Evolutionary conservation across 2,329 filamentous ascomycete genomes (phyloP).

Genomic region (Sporothrix pallida): DNA sequence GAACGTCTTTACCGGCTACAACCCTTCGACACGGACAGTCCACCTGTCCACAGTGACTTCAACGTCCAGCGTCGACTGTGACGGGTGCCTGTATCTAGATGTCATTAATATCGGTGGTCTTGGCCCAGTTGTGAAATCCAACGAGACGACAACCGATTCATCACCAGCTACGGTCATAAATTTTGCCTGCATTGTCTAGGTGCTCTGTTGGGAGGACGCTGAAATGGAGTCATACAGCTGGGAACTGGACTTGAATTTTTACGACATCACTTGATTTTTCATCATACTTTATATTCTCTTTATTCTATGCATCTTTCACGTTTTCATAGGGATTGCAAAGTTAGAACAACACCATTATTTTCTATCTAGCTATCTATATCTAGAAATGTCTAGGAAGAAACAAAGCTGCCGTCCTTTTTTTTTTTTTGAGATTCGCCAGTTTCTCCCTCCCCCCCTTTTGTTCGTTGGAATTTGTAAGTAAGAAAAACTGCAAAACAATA

Average conservation of each 20-base stretch:
- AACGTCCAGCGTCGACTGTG: not conserved
- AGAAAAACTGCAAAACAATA: too few species aligned
- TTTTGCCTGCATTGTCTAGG: not conserved
- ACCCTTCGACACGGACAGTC: not conserved
- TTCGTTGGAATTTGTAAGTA: too few species aligned
- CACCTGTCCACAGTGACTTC: conserved; percentile 13
- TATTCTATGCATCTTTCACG: too few species aligned
- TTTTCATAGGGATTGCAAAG: too few species aligned
- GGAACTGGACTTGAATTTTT: too few species aligned
- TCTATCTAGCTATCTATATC: conserved; percentile 6
- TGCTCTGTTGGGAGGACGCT: not conserved
- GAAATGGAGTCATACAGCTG: too few species aligned
- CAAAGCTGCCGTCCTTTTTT: not conserved
- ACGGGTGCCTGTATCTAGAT: not conserved
- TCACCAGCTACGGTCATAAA: not conserved
- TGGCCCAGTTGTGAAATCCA: not conserved
- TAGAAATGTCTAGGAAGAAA: not conserved
- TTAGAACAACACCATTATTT: not conserved
- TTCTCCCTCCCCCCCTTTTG: not conserved
- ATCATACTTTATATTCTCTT: too few species aligned
- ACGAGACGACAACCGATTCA: not conserved
- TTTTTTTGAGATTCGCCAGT: not conserved
- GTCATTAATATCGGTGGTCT: conserved; percentile 9
- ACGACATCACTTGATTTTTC: too few species aligned
- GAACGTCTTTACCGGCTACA: conserved; percentile 6